Evolutionary conservation across 768 basidiomycete species (phyloP), one percentile per base, ranked within the genome.

Genomic region (Tephrocybe sp.): DNA sequence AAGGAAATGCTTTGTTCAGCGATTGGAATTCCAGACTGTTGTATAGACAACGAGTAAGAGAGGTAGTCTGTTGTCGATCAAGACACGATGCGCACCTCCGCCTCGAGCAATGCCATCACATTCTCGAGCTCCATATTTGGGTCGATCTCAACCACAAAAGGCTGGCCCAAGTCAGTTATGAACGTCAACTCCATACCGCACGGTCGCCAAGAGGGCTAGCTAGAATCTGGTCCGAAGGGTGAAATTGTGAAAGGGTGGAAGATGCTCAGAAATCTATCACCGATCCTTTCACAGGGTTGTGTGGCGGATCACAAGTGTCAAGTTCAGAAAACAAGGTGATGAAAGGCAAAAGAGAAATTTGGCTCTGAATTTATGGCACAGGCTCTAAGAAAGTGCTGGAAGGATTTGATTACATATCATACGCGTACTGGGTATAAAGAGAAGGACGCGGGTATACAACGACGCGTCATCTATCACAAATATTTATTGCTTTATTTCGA

Each of bases 51-150:
- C 40, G 21, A 42, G 34, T 14, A 33, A 24, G 25, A 8, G 45
- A 17, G 45, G n/a, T 15, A 14, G n/a, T 18, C 18, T 34, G 20
- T 8, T n/a, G 47, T 20, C 39, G 45, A 46, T 36, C 50, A 18
- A n/a, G 42, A 39, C 38, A 48, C 51, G 25, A 37, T n/a, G 65
- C 85, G 66, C 65, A 93, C 96, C 83, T 98, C 95, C 0, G 88
- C 95, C 69, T 97, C 93, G n/a, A 97, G 77, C 48, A 98, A 75
- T 11, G 92, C 96, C 80, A 88, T 88, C 32, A 98, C 85, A 66
- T 95, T 89, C 74, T 92, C 90, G 24, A 98, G 80, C 67, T 91
- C 85, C 90, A 98, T 94, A 47, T 78, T 79, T 1, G 90, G 80
- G 70, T 94, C 92, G 58, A 97, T 91, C 64, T 98, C 95, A 45